Conservation (phyloP, 2,329 filamentous ascomycete genomes). For the Epicoccum nigrum region DNA sequence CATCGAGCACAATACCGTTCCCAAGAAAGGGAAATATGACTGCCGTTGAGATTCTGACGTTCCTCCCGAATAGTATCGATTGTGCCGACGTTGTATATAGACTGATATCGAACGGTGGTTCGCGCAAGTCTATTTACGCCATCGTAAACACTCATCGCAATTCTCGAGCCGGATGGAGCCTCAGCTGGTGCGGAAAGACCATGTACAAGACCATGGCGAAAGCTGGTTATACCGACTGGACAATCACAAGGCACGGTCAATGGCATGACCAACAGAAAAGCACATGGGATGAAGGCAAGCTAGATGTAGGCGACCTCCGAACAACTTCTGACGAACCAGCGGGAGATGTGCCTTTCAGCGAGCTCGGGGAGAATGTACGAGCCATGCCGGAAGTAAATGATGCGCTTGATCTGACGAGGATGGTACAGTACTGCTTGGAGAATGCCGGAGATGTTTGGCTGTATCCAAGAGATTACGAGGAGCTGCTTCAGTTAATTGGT, state of each 20-base stretch:
- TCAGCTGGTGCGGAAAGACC: conserved; percentile 19
- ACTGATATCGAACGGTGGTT: conserved; percentile 29
- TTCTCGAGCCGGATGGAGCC: conserved; percentile 15
- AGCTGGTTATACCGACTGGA: conserved; percentile 27
- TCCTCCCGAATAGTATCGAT: conserved; percentile 30
- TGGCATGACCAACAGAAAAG: conserved; percentile 10
- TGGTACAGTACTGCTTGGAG: conserved; percentile 26
- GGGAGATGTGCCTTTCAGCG: conserved; percentile 22
- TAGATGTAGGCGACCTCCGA: conserved; percentile 3
- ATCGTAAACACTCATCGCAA: conserved; percentile 28
- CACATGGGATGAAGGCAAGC: conserved; percentile 18
- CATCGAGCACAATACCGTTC: conserved; percentile 23
- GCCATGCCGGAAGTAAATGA: conserved; percentile 24
- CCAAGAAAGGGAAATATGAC: conserved; percentile 21
- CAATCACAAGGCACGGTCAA: conserved; percentile 16
- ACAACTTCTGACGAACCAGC: background rate
- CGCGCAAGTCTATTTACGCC: conserved; percentile 10
- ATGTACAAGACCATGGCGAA: conserved; percentile 28
- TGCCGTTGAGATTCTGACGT: conserved; percentile 31
- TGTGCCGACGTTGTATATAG: conserved; percentile 31
- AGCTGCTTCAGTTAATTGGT: conserved; percentile 18
- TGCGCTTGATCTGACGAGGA: conserved; percentile 33
- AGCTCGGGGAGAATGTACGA: conserved; percentile 24
- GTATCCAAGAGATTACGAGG: conserved; percentile 30
- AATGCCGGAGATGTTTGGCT: conserved; percentile 23